Base-by-base conservation (phyloP, 805 yeast genomes). In the Saccharomycopsis microspora region DNA sequence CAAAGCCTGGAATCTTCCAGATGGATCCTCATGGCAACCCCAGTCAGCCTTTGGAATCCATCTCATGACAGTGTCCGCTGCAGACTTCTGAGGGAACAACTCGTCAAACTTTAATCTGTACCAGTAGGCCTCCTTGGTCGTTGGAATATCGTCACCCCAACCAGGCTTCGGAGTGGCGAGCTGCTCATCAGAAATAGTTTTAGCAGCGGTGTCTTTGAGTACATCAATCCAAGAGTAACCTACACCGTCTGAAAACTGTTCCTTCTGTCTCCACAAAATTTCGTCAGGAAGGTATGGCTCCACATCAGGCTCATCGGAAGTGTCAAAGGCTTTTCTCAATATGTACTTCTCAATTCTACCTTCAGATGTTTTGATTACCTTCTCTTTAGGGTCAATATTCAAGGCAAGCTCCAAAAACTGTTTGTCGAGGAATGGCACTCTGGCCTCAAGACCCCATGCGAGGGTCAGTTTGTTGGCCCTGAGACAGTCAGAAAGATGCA, bases 391-490 rank as follows among this genome's bases (percentile, higher is more conserved):
- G 69, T 84, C 83, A 63, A 93, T 85, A 83, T 84, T 83, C 96
- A 93, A 83, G 67, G 94, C 80, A 41, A 85, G 78, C 60, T 90
- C 86, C 67, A 93, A 72, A 77, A 93, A 93, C 64, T 81, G 75
- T 71, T 81, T 85, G 71, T 93, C 99, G 70, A 93, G 77, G 85
- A 93, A 93, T 57, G 99, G 99, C 57, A 93, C 98, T 71, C 99
- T 85, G 53, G 98, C 98, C 72, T 93, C 99, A 55, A 93, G 77
- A 67, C 99, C 99, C 99, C 99, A 93, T 41, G 99, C 97, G 96
- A 93, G 86, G 51, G 99, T 93, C 34, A 97, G 89, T 72, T 93
- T 93, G 85, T 93, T 93, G 56, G 99, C 99, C 69, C 99, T 83
- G 65, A 93, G 72, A 74, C 97, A 90, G 72, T 93, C 99, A 53